Base-by-base conservation (phyloP, 257 asterid genomes). In the Scutellaria galericulata region DNA sequence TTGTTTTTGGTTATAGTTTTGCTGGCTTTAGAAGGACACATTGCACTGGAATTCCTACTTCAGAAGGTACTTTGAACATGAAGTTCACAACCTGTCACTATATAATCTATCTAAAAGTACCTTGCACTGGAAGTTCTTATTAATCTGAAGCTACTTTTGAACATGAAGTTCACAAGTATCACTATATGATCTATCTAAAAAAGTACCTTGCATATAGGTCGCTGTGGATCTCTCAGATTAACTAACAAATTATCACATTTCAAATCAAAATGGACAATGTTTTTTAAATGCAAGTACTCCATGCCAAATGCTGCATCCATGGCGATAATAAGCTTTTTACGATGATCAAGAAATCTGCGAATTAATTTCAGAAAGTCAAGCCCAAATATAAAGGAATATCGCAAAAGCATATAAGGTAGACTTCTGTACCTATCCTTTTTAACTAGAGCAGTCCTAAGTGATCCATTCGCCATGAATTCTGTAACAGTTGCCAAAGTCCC, bases 251-350 rank as follows among this genome's bases (percentile, higher is more conserved):
- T 89, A 72, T 89, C 96, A 74, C 96, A 89, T 79, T 89, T 89
- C 74, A 89, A 79, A 79, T 89, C 96, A 77, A 89, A 89, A 77
- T 89, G 96, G 80, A 89, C 93, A n/a, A 89, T 87, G 77, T 81
- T 87, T 79, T 84, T 89, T 6, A 86, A 87, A 77, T 89, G 93
- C 84, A 89, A 80, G 77, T 89, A 87, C 72, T 89, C 96, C 96
- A 87, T 89, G 69, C 96, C 96, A 77, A 89, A 89, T 54, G 96
- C 93, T 51, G 96, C 91, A 87, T 87, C 96, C 93, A 85, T 87
- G 82, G 96, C 88, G 15, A 89, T 83, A 53, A 84, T 83, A 68
- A 87, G 88, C 86, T 83, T 87, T 70, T 77, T 85, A 74, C 69
- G 90, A 71, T 76, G 67, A 73, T 89, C 93, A 7, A 87, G 87